Evolutionary conservation across 2,329 filamentous ascomycete species (phyloP).

Genomic region (Coniochaeta ligniaria): DNA sequence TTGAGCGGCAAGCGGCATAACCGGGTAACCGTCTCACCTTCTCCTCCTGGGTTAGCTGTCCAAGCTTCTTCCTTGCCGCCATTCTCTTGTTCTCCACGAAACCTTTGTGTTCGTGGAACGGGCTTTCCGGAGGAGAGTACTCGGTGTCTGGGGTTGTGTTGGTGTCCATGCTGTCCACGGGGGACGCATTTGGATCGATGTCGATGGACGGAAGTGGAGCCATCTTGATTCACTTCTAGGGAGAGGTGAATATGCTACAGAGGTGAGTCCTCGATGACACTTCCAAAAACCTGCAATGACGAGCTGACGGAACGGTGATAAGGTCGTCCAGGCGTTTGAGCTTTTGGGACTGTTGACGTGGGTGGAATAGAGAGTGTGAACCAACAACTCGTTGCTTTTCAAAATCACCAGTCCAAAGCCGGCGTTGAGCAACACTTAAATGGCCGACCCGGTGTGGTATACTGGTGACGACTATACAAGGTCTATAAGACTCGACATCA

Average conservation of each 20-base stretch:
- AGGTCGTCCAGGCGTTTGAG: background rate
- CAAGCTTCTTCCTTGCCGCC: slow-evolving; percentile 40
- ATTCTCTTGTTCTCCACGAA: slow-evolving; percentile 29
- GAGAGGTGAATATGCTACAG: background rate
- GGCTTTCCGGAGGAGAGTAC: slow-evolving; percentile 38
- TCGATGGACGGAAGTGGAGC: slow-evolving; percentile 17
- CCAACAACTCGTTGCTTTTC: background rate
- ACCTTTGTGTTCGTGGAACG: slow-evolving; percentile 24
- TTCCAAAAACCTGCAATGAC: background rate
- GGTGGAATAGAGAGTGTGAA: background rate
- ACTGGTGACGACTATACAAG: slow-evolving; percentile 8
- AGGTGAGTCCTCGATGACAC: background rate
- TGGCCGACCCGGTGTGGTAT: background rate
- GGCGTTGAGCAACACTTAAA: background rate
- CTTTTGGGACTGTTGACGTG: background rate
- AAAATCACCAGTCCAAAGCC: background rate
- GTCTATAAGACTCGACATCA: slow-evolving; percentile 10
- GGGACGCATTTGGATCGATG: slow-evolving; percentile 27
- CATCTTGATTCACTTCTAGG: slow-evolving; percentile 6
- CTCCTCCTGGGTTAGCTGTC: slow-evolving; percentile 46
- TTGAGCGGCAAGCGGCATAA: slow-evolving; percentile 1
- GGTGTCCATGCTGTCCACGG: slow-evolving; percentile 24
- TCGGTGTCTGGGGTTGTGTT: slow-evolving; percentile 43
- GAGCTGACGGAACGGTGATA: background rate
- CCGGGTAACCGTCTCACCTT: slow-evolving; percentile 33